phyloP scores from a whole-genome alignment of 2,329 filamentous ascomycete species.

The Dactylonectria estremocensis region DNA sequence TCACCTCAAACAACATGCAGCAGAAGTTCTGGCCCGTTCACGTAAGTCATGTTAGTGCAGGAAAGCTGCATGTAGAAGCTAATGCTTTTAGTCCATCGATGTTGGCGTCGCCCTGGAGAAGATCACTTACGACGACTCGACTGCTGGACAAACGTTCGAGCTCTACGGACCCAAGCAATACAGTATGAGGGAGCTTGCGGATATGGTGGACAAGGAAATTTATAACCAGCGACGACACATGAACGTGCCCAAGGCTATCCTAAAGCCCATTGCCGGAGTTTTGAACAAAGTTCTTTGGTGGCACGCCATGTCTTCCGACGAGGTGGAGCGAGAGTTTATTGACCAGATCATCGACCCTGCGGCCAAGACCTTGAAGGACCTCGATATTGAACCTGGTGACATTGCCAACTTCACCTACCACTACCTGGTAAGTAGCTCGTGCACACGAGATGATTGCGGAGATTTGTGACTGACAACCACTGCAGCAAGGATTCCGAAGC shows the following conservation, averaged over 20 bases:
- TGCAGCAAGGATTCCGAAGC: slow-evolving; percentile 90
- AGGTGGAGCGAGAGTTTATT: slow-evolving; percentile 92
- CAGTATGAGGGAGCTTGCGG: slow-evolving; percentile 87
- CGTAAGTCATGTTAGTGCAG: slow-evolving; percentile 63
- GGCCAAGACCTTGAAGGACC: slow-evolving; percentile 96
- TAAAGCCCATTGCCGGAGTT: slow-evolving; percentile 81
- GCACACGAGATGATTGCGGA: not conserved
- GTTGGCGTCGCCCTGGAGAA: slow-evolving; percentile 89
- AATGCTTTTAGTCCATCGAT: slow-evolving; percentile 79
- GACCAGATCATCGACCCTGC: slow-evolving; percentile 91
- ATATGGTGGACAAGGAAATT: slow-evolving; percentile 92
- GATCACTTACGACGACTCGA: slow-evolving; percentile 93
- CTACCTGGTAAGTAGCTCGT: slow-evolving; percentile 80
- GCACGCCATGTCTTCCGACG: slow-evolving; percentile 85
- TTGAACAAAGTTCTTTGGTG: slow-evolving; percentile 92
- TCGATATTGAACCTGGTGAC: slow-evolving; percentile 91
- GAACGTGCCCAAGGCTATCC: slow-evolving; percentile 86
- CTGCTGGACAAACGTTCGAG: slow-evolving; percentile 92
- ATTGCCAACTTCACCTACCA: slow-evolving; percentile 91
- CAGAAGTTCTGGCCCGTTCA: slow-evolving; percentile 94
- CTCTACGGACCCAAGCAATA: slow-evolving; percentile 96
- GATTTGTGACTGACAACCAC: slow-evolving; percentile 29
- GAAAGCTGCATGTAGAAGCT: not conserved
- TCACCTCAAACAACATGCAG: slow-evolving; percentile 94
- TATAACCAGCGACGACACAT: slow-evolving; percentile 90